Evolutionary conservation across 805 yeast species (phyloP).

Genomic region (Tetrapisispora nanseiensis): DNA sequence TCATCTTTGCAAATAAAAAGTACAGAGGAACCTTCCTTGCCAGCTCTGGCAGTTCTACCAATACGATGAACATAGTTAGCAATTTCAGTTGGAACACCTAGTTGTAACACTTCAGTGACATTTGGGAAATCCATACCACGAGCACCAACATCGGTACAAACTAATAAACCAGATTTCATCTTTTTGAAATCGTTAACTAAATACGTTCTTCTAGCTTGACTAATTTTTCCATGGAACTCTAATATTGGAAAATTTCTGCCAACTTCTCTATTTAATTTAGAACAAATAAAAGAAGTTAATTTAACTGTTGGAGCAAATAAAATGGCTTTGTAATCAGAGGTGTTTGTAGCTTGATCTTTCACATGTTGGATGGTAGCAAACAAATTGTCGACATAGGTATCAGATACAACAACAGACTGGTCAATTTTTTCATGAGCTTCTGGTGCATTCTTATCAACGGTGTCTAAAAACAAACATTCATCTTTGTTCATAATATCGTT

Average conservation of each 20-base stretch:
- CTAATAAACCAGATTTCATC: constrained; percentile 44
- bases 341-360: constrained; percentile 30
- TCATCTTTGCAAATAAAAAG: constrained; percentile 51
- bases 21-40: constrained; percentile 62
- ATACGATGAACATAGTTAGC: constrained; percentile 87
- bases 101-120: constrained; percentile 76
- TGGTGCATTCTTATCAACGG: constrained; percentile 65
- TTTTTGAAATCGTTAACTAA: constrained; percentile 46
- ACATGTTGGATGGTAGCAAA: constrained; percentile 48
- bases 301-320: constrained; percentile 73
- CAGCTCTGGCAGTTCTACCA: constrained; percentile 95
- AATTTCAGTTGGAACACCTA: constrained; percentile 63
- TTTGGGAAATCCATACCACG: constrained; percentile 93
- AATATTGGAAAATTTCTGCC: constrained; percentile 25
- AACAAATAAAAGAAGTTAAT: constrained; percentile 49
- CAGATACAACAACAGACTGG: constrained; percentile 52
- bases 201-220: constrained; percentile 59
- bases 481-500: constrained; percentile 41
- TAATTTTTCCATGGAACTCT: constrained; percentile 63
- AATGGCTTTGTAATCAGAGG: constrained; percentile 58
- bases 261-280: constrained; percentile 30
- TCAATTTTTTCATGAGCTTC: constrained; percentile 68
- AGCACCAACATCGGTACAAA: constrained; percentile 90
- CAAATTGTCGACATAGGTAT: constrained; percentile 47
- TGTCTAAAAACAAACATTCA: constrained; percentile 54